Evolutionary conservation across 2,329 filamentous ascomycete species (phyloP), one percentile per base, ranked within the genome.

Genomic region (Hypoxylon sp.): DNA sequence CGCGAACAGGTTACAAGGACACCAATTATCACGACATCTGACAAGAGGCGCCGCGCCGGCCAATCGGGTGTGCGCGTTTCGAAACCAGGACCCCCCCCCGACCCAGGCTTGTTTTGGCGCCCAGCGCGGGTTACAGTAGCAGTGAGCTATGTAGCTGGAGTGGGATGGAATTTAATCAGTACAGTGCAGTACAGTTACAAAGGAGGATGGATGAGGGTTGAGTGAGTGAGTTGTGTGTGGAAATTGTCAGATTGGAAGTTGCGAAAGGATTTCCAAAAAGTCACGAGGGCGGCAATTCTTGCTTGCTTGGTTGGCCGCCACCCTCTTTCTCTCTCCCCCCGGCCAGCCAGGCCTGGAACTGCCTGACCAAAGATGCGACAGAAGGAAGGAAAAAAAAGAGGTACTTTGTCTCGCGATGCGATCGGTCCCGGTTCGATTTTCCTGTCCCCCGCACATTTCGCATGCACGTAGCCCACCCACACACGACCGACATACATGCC

Each of bases 401-500:
- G 21, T 35, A 51, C 43, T 31, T 55, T 48, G 43, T 55, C 57
- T 54, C 49, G 51, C 52, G 49, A 60, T 60, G 55, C 45, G 48
- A 54, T 60, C 55, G 55, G 54, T 50, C 60, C 60, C 57, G 59
- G 57, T 57, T 59, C 51, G 55, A 54, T 54, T 56, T n/a, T 59
- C 49, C 59, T 60, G 57, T 57, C 58, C 64, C 63, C 64, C 64
- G 61, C 63, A 65, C 59, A 66, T 38, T 48, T 58, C 59, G n/a
- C 54, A 66, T 66, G 63, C 63, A 66, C 58, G 61, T 60, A 62
- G 55, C 57, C 60, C 62, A 63, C 60, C n/a, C 62, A 62, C 59
- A 55, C n/a, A n/a, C n/a, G n/a, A n/a, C n/a, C n/a, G n/a, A n/a
- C n/a, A n/a, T n/a, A n/a, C n/a, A n/a, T n/a, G n/a, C 57, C 57